A percentile compares a stretch with the other conserved stretches of the same genome.
phyloP scores from a whole-genome alignment of 225 moss, liverwort and hornwort genomes.

The Bryum argenteum region DNA sequence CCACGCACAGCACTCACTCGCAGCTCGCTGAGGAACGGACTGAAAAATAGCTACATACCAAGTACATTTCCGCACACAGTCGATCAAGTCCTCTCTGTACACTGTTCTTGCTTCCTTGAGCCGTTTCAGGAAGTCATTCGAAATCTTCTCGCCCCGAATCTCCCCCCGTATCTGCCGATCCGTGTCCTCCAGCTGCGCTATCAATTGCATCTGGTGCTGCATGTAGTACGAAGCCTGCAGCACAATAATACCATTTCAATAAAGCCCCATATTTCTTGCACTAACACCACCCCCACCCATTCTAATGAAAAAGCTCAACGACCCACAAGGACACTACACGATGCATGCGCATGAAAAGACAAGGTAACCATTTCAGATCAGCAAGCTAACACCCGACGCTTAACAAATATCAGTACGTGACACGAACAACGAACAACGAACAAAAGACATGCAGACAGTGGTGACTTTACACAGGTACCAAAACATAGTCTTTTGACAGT shows the following conservation, averaged over 20 bases:
- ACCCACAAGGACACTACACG: background rate
- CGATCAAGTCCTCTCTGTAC: constrained; percentile 81
- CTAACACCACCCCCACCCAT: background rate
- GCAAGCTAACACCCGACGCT: background rate
- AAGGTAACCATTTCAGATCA: background rate
- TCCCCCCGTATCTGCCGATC: constrained; percentile 90
- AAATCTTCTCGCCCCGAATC: constrained; percentile 66
- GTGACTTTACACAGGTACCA: too few relatives aligned
- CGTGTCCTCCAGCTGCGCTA: constrained; percentile 88
- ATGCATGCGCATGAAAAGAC: background rate
- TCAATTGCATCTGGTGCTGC: constrained; percentile 96
- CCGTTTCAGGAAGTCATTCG: constrained; percentile 74
- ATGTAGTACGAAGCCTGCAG: constrained; percentile 79
- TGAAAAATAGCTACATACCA: constrained; percentile 47
- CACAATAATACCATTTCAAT: background rate
- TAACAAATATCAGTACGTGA: too few relatives aligned
- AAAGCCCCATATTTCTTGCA: background rate
- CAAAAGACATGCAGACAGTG: too few relatives aligned
- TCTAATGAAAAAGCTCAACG: background rate
- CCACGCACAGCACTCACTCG: too few relatives aligned
- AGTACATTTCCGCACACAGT: constrained; percentile 92
- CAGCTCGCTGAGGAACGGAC: too few relatives aligned
- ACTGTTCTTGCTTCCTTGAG: constrained; percentile 89
- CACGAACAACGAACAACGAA: too few relatives aligned
- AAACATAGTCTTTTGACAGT: too few relatives aligned